Base-by-base conservation (phyloP, 805 yeast genomes). In the Hanseniaspora lachancei region DNA sequence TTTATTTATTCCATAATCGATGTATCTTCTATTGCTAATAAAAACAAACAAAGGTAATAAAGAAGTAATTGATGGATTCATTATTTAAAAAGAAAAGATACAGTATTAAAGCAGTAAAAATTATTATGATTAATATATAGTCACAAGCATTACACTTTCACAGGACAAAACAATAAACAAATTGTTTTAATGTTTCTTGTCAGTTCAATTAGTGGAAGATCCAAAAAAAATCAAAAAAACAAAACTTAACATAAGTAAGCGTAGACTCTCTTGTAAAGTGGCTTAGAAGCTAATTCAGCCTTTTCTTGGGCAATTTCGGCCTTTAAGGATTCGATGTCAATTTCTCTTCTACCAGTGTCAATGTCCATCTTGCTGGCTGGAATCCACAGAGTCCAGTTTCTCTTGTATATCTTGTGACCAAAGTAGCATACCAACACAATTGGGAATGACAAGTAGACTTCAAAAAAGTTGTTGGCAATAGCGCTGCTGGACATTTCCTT, bases 371-470 rank as follows among this genome's bases (percentile, higher is more conserved):
- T 80, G 36, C 66, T 63, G 32, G 77, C 74, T 20, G 67, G 71
- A 58, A 79, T 68, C 63, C 68, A 70, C 23, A 74, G 61, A 27
- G 58, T 68, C 70, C 72, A 71, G 62, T 71, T 69, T 57, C 66
- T 68, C 60, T 65, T 75, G 74, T 78, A 78, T 39, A 80, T 47
- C 69, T 81, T 82, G 73, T 82, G 84, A 58, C 72, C 77, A n/a
- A 77, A 20, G 69, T 76, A 82, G 68, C 79, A 76, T 2, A 68
- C 77, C 42, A 86, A 57, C 43, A 83, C 72, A 49, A 86, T 77
- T 21, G 86, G 86, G 58, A 75, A 73, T 15, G 87, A 79, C 61
- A 86, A 71, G 68, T 81, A 86, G 29, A 78, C 71, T 65, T 76
- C 71, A 73, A 86, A 86, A 74, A 86, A 86, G 48, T 62, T 69